phyloP scores from a whole-genome alignment of 1,139 yeast species.

The Wickerhamiella pararugosa region DNA sequence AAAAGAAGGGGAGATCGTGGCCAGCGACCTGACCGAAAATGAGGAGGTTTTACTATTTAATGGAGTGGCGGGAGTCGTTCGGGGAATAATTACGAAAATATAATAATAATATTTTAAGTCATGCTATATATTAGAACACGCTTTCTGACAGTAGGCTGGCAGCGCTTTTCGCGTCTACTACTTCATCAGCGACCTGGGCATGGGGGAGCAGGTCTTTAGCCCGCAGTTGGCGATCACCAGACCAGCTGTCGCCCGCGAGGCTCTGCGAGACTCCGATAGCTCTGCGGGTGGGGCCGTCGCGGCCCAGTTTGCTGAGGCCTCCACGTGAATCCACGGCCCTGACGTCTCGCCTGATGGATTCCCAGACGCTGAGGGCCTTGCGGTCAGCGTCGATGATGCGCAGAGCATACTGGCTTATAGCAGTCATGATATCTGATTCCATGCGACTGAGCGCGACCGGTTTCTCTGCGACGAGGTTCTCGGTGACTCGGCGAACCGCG shows the following conservation, averaged over 20 bases:
- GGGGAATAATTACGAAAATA: neutral
- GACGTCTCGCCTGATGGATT: conserved; percentile 56
- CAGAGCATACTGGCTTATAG: conserved; percentile 47
- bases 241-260: conserved; percentile 45
- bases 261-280: conserved; percentile 40
- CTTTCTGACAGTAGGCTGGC: conserved; percentile 67
- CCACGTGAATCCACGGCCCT: conserved; percentile 67
- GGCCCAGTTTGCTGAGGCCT: conserved; percentile 69
- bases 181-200: conserved; percentile 15
- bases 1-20: conserved; percentile 37
- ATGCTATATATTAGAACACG: conserved; percentile 34
- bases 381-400: conserved; percentile 78
- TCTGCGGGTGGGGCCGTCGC: conserved; percentile 47
- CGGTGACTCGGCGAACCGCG: conserved; percentile 70
- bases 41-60: conserved; percentile 60
- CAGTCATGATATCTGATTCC: conserved; percentile 38
- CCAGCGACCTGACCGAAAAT: conserved; percentile 39
- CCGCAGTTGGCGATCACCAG: conserved; percentile 33
- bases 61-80: conserved; percentile 55
- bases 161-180: conserved; percentile 68
- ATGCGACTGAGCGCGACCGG: conserved; percentile 40
- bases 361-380: conserved; percentile 60
- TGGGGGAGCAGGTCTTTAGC: conserved; percentile 22
- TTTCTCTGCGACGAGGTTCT: conserved; percentile 69
- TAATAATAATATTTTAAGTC: neutral